Base-by-base conservation (phyloP, 2,329 filamentous ascomycete species). In the Septoria petroselini region DNA sequence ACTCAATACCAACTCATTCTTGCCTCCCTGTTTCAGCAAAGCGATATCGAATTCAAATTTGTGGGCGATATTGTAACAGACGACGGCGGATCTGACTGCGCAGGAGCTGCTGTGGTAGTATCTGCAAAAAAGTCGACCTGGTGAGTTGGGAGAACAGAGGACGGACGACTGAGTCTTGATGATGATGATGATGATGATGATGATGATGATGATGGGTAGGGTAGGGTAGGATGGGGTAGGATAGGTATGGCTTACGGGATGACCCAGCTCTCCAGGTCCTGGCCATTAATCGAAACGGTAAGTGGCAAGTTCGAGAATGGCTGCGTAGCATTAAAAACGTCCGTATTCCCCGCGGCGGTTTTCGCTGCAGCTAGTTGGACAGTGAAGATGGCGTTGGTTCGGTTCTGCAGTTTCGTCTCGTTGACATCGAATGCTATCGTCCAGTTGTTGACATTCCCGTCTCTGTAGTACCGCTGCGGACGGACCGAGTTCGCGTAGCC, bases 301-400 rank as follows among this genome's bases (percentile, higher is more conserved):
- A 79, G 78, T 0, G 74, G 73, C 7, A 84, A 60, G 54, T 83
- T 78, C 2, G 71, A 68, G 53, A 76, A 78, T 18, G 71, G 71
- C 61, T 84, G 73, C 2, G 69, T 73, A 2, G 75, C 69, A 55
- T 81, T 81, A 57, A 69, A 81, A 1, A 76, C 68, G 61, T 84
- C 80, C 1, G 79, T 83, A 59, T 84, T 84, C 1, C 81, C 81
- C 0, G 76, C 73, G 3, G 79, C 79, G 0, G 78, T 81, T 68
- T 84, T 84, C 1, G 76, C 81, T 2, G 77, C 81, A 0, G 81
- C 81, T 1, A 85, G 71, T 61, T 84, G 81, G 1, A 85, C 73
- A 0, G 81, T 84, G 19, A 85, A 76, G 0, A 78, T 83, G 0
- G 79, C 81, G 18, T 70, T 69, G 4, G 65, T 63, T 4, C 66